Evolutionary conservation across 2,329 filamentous ascomycete genomes (phyloP), one percentile per base, ranked within the genome.

Genomic region (Daldinia sp.): DNA sequence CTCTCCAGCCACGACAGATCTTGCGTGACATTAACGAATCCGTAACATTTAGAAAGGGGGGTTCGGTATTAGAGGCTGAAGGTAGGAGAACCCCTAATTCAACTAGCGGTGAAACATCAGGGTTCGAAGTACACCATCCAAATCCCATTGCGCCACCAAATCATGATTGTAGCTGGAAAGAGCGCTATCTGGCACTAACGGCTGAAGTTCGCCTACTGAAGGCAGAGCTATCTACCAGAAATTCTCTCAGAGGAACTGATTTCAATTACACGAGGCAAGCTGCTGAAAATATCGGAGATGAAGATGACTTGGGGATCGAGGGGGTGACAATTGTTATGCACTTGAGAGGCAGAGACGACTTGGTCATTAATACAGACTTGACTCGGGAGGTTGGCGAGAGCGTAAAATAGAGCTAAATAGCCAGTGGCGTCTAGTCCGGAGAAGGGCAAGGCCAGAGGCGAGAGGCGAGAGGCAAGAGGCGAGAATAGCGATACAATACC

Each of bases 291-390:
- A 43, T 10, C 15, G 64, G 57, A 17, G 66, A 72, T 19, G 69
- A 72, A 6, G 75, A 76, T 13, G 77, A 80, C 21, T 65, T 80
- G 45, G 78, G 78, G 13, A 79, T 85, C 27, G 77, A 82, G 60
- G 82, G 82, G 9, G 70, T 85, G 52, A 85, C 82, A 4, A 80
- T 84, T 61, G 79, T 84, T 47, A 75, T 85, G 72, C 83, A 84
- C 71, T 73, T 82, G 68, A 80, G 73, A 67, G 77, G 78, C 43
- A 81, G 77, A 71, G 81, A 84, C 48, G 82, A 85, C 63, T 67
- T 85, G 68, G 78, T 84, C 47, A 81, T 85, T 68, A 82, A 82
- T 56, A 84, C 82, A 2, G 79, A 83, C 69, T 73, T 83, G 70
- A 72, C 63, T 1, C 64, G 59, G 17, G 29, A 50, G 58, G 65